Evolutionary conservation across 805 yeast species (phyloP).

Genomic region (Grigorovia transvaalensis): DNA sequence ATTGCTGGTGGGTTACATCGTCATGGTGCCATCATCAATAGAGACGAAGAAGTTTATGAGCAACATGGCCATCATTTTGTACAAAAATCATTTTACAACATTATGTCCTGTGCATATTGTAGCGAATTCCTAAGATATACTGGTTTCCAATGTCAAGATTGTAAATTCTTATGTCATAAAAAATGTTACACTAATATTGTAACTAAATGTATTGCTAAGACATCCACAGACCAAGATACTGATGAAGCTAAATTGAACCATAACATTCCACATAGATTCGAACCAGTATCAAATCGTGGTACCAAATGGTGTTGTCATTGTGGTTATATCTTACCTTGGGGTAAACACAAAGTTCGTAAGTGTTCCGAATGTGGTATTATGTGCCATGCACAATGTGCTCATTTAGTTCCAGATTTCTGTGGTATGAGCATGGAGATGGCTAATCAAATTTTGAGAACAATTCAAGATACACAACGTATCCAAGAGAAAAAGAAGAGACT

Average conservation of each 20-base stretch:
- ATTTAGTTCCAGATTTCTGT: conserved; percentile 94
- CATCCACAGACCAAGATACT: conserved; percentile 56
- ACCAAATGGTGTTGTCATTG: conserved; percentile 99
- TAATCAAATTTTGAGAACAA: conserved; percentile 73
- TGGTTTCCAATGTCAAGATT: conserved; percentile 82
- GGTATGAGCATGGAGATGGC: conserved; percentile 98
- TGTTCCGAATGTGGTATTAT: conserved; percentile 90
- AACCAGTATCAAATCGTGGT: conserved; percentile 82
- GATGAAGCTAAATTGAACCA: conserved; percentile 83
- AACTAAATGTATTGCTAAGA: conserved; percentile 72
- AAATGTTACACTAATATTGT: conserved; percentile 74
- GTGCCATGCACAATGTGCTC: conserved; percentile 90
- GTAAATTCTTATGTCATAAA: conserved; percentile 70
- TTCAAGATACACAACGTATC: conserved; percentile 54
- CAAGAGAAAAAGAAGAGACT: conserved; percentile 18
- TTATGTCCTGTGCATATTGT: conserved; percentile 96
- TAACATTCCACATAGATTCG: conserved; percentile 94
- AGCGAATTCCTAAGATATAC: conserved; percentile 85
- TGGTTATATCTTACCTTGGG: conserved; percentile 94
- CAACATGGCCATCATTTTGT: conserved; percentile 96
- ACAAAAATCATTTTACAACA: conserved; percentile 87
- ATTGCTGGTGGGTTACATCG: conserved; percentile 67
- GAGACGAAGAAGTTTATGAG: conserved; percentile 79
- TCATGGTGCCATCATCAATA: conserved; percentile 95
- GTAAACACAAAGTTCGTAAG: conserved; percentile 82